A percentile compares a stretch with the other conserved stretches of the same genome.
phyloP scores from a whole-genome alignment of 1,284 basidiomycete species.

The Apiotrichum akiyoshidainum region DNA sequence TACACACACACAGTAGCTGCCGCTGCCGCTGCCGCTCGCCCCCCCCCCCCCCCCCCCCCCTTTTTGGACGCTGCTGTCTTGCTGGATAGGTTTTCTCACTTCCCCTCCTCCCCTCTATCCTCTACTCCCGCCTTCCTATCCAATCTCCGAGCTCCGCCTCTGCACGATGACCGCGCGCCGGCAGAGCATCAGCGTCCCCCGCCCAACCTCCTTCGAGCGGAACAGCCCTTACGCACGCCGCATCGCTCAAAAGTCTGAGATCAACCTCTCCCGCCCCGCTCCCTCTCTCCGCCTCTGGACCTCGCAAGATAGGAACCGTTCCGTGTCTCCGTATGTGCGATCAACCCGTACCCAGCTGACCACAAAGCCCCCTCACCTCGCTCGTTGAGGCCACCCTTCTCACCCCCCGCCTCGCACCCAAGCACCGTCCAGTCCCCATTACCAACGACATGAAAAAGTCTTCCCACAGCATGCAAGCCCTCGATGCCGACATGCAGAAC shows the following conservation, averaged over 20 bases:
- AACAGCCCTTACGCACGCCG: slow-evolving; percentile 2
- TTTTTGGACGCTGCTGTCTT: not conserved
- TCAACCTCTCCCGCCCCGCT: too few species aligned
- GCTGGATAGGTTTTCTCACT: not conserved
- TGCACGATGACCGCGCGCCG: not conserved
- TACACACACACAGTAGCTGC: too few species aligned
- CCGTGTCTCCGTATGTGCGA: not conserved
- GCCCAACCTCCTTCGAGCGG: not conserved
- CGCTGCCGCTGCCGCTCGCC: too few species aligned
- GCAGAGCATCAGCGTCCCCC: not conserved
- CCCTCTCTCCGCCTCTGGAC: not conserved
- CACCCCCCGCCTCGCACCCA: not conserved
- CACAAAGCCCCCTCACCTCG: not conserved
- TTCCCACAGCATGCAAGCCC: not conserved
- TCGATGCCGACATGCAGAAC: slow-evolving; percentile 3
- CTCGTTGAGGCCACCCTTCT: not conserved
- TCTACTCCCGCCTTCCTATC: not conserved
- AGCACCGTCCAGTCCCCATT: not conserved
- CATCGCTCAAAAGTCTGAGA: not conserved
- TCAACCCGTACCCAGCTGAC: not conserved
- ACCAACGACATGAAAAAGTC: not conserved
- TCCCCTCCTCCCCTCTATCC: not conserved
- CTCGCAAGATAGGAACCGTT: not conserved
- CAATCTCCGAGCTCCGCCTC: not conserved
- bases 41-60: too few species aligned